Evolutionary conservation across 2,329 filamentous ascomycete species (phyloP), one percentile per base, ranked within the genome.

Genomic region (Purpureocillium takamizusanense): DNA sequence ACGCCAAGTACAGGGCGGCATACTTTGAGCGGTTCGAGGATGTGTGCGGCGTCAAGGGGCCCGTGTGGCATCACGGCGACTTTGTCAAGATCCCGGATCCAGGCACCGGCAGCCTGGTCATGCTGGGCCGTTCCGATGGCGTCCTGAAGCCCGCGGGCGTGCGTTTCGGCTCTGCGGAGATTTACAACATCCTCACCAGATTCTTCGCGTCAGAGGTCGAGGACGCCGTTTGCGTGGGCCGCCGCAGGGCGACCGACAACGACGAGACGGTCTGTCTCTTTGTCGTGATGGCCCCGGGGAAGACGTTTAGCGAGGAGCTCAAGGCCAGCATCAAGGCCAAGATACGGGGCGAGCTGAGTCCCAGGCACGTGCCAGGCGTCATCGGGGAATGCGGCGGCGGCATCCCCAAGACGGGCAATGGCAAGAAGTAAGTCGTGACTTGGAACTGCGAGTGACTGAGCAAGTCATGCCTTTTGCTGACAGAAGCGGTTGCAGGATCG

Each of bases 251-350:
- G 37, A 68, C 72, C 4, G 89, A 95, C 53, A 67, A 69, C 0
- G 89, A 95, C 53, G 89, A 95, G 63, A 83, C 83, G 0, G 90
- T 97, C 0, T 83, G 90, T 25, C 62, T 97, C 21, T 98, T 98
- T 54, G 65, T 95, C 29, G 86, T 90, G 47, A 83, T 92, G 76
- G 67, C 69, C 0, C 66, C 72, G 0, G 74, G 72, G 0, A 64
- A 65, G 31, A 43, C 46, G 1, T 83, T 92, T 41, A 66, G 66
- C 4, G 62, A 76, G 1, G 74, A 77, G 2, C 55, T 95, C 23
- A 72, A 72, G 1, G 59, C 64, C 14, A 67, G 63, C 9, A 83
- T 97, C 47, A 83, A 82, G 59, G 62, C 62, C 9, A 72, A 75
- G 4, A 76, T 97, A 38, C 78, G 81, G 49, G 76, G 70, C 45